Evolutionary conservation across 345 rosid genomes (phyloP).

Genomic region (Syzygium jambos): DNA sequence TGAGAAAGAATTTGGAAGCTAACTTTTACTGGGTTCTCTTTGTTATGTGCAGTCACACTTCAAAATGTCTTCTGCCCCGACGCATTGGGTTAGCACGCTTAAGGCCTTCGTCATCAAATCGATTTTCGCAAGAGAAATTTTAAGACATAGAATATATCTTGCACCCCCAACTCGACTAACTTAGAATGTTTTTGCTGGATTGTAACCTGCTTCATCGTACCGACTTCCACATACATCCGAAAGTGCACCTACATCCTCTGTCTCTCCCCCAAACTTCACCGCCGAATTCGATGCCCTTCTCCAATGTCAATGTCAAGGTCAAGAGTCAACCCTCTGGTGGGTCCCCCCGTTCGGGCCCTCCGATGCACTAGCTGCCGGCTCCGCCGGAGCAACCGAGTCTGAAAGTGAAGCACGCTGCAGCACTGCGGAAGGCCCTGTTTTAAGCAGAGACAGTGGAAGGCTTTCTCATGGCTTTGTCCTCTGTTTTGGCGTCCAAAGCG

Average conservation of each 20-base stretch:
- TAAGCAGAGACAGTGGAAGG: background rate
- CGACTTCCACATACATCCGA: background rate
- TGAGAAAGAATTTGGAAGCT: too few species aligned
- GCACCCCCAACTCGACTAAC: too few species aligned
- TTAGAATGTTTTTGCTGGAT: too few species aligned
- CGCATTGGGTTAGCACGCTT: background rate
- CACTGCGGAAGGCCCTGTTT: background rate
- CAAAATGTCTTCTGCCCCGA: too few species aligned
- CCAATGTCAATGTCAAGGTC: background rate
- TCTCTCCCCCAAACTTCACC: background rate
- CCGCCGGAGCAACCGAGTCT: background rate
- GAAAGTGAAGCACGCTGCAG: background rate
- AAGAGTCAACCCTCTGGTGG: background rate
- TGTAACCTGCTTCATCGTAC: background rate
- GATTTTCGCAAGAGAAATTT: background rate
- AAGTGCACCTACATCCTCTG: background rate
- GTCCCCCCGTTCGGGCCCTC: background rate
- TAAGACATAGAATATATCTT: background rate
- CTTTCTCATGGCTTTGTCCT: background rate
- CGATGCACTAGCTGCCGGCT: background rate
- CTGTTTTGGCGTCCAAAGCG: background rate
- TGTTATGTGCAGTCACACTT: too few species aligned
- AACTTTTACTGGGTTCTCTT: too few species aligned
- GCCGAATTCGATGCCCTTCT: background rate
- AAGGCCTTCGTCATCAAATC: background rate